Evolutionary conservation across 1,139 yeast genomes (phyloP), one percentile per base, ranked within the genome.

Genomic region (Candida neerlandica): DNA sequence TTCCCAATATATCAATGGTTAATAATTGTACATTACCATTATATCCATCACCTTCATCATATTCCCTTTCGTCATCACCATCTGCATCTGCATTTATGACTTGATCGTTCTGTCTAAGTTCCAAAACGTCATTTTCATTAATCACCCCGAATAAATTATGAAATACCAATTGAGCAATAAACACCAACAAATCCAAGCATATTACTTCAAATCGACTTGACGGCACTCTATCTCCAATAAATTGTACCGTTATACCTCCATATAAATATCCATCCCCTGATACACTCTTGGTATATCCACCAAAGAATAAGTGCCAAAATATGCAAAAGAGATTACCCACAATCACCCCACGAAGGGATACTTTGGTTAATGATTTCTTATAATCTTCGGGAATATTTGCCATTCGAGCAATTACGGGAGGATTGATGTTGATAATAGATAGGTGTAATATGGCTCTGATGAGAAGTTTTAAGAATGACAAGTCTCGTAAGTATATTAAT

Each of bases 211-310:
- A 33, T 32, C 62, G 44, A 5, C 65, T 58, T 26, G 38, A 59
- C 1, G 78, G 72, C 11, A 62, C 49, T 39, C 69, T 54, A 50
- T 76, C 80, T 0, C 80, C 80, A 15, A 75, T 72, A 51, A 75
- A 75, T 51, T 73, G 75, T 4, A 75, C 54, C 1, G 75, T 59
- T 43, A 71, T 41, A 2, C 75, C 67, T 0, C 80, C 80, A 50
- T 72, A 66, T 12, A 71, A 58, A 43, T 55, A 62, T 2, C 57
- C 57, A 21, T 61, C 66, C 2, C 56, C 34, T 12, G 15, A 10
- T 12, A 10, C 7, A n/a, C 7, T 30, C n/a, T 30, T 29, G 12
- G 56, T 43, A 6, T 55, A 55, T 27, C 61, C 49, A 2, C 76
- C 75, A 50, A 66, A 65, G 3, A 71, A 16, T 41, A 70, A 46